A percentile compares a stretch with the other conserved stretches of the same genome.
Evolutionary conservation across 2,329 filamentous ascomycete genomes (phyloP).

Genomic region (Exophiala viscosa): DNA sequence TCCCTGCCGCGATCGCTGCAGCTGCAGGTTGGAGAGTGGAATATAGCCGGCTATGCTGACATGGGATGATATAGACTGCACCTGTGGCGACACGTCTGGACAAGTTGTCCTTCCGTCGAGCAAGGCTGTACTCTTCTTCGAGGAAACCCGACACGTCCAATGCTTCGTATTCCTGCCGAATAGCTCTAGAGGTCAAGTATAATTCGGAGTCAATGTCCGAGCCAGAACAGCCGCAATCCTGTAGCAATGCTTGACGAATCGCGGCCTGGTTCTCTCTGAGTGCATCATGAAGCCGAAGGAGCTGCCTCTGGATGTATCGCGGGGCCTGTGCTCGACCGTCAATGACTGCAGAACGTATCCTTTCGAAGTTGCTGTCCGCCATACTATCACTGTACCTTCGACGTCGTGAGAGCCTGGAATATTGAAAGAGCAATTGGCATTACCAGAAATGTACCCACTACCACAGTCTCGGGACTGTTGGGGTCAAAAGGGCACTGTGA

Average conservation of each 20-base stretch:
- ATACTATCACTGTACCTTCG: no score
- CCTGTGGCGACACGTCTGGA: neutral
- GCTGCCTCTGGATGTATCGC: conserved; percentile 5
- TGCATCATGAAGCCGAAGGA: neutral
- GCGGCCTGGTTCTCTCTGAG: neutral
- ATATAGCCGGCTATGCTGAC: conserved; percentile 32
- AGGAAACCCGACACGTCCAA: neutral
- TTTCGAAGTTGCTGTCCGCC: no score
- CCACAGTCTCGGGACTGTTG: neutral
- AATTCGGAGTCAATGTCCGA: conserved; percentile 3
- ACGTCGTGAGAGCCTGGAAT: neutral
- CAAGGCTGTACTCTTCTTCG: conserved; percentile 1
- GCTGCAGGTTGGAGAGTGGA: conserved; percentile 32
- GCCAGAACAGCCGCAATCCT: neutral
- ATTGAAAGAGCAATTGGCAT: neutral
- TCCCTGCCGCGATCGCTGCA: conserved; percentile 36
- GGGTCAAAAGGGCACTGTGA: no score
- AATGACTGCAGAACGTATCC: neutral
- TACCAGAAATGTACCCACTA: neutral
- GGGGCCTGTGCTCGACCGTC: neutral
- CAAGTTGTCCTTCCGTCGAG: neutral
- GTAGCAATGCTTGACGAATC: neutral
- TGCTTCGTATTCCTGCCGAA: neutral
- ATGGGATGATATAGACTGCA: conserved; percentile 32
- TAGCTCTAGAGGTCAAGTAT: neutral